These are phyloP conservation scores for Trichoderma asperelloides DNA, from an alignment of 495 filamentous ascomycete species.

Conservation along the genomic window DNA sequence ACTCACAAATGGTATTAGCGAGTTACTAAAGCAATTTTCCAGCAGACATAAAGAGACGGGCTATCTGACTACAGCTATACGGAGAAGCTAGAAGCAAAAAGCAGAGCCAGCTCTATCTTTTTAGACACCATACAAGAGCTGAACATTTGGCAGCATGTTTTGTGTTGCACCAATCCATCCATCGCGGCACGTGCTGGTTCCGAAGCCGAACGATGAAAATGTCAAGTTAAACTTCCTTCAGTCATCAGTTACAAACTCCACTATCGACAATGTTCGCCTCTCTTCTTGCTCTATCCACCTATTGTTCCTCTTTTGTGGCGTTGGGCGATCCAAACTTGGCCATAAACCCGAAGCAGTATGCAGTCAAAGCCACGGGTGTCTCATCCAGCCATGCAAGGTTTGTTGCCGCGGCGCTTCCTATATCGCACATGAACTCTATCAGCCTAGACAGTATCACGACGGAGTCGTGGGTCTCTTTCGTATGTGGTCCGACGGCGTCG, in stretches of 20 bases:
- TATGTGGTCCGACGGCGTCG: conserved; percentile 1
- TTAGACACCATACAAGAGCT: neutral
- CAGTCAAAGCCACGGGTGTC: neutral
- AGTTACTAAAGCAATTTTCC: too few species aligned
- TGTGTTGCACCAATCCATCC: neutral
- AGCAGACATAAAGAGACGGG: too few species aligned
- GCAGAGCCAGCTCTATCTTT: neutral
- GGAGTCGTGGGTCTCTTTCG: neutral
- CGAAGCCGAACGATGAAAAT: neutral
- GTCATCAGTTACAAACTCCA: neutral
- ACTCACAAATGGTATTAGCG: too few species aligned
- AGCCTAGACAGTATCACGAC: neutral
- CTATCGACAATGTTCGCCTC: neutral
- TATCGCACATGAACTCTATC: neutral
- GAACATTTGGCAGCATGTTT: neutral
- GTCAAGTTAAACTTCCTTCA: neutral
- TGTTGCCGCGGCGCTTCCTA: neutral
- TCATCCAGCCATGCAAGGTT: neutral
- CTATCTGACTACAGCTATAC: too few species aligned
- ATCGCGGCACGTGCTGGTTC: neutral
- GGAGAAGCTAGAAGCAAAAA: neutral
- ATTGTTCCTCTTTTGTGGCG: neutral
- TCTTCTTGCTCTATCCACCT: neutral
- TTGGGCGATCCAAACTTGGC: neutral
- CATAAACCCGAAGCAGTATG: neutral